Conservation (phyloP, 768 basidiomycete species). For the Cubamyces lactineus region DNA sequence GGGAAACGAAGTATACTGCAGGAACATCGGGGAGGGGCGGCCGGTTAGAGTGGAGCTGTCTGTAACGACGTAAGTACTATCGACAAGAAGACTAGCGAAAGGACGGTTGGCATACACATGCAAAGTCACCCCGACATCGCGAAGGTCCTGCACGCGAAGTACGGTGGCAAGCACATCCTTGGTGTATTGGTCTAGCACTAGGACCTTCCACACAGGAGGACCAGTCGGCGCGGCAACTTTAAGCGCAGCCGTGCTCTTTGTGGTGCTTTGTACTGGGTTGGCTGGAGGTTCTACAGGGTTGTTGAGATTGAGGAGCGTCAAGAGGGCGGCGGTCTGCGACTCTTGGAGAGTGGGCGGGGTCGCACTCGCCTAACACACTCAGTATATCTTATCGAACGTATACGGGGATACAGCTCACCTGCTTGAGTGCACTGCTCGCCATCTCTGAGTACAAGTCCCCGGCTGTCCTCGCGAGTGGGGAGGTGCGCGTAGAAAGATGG, state of each 20-base stretch:
- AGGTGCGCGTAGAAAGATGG: background rate
- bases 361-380: slow-evolving; percentile 37
- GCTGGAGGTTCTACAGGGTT: slow-evolving; percentile 50
- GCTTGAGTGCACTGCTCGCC: slow-evolving; percentile 50
- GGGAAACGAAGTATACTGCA: slow-evolving; percentile 94
- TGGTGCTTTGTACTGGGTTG: slow-evolving; percentile 39
- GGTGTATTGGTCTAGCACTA: slow-evolving; percentile 92
- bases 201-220: slow-evolving; percentile 94
- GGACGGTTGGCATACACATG: slow-evolving; percentile 76
- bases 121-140: slow-evolving; percentile 95
- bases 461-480: background rate
- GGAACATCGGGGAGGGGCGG: slow-evolving; percentile 95
- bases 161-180: slow-evolving; percentile 97
- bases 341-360: slow-evolving; percentile 75
- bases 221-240: slow-evolving; percentile 57
- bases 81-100: too few species aligned
- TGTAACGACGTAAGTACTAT: slow-evolving; percentile 37
- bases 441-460: slow-evolving; percentile 30
- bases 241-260: slow-evolving; percentile 40
- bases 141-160: slow-evolving; percentile 92
- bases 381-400: background rate
- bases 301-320: slow-evolving; percentile 87
- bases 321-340: slow-evolving; percentile 83
- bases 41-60: slow-evolving; percentile 87
- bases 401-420: slow-evolving; percentile 35